Conservation (phyloP, 495 filamentous ascomycete genomes). For the Annulohypoxylon stygium region DNA sequence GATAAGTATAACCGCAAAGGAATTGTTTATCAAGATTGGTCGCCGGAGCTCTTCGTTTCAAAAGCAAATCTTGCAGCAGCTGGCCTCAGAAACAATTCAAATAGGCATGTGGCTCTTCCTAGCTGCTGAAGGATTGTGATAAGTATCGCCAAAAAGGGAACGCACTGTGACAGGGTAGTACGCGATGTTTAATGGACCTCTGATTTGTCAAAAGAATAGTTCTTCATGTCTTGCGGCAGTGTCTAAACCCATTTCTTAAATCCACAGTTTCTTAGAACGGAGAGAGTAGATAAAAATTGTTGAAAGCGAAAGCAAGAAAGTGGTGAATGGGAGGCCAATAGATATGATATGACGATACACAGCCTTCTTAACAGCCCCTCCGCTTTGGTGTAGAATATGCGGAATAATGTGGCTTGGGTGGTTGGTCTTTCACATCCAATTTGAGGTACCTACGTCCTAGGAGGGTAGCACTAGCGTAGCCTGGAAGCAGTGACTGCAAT, state of each 20-base stretch:
- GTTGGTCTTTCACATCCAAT: background rate
- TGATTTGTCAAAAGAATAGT: slow-evolving; percentile 8
- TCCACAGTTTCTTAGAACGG: background rate
- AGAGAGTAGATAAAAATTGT: slow-evolving; percentile 4
- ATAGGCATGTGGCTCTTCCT: slow-evolving; percentile 1
- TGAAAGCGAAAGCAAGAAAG: slow-evolving; percentile 14
- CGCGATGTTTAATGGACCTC: background rate
- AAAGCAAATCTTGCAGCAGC: slow-evolving; percentile 9
- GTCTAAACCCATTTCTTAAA: background rate
- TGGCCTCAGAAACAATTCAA: background rate
- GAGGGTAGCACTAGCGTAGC: background rate
- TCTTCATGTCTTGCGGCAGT: slow-evolving; percentile 6
- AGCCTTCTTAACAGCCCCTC: slow-evolving; percentile 35
- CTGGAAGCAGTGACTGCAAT: too few relatives aligned
- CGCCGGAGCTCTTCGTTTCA: slow-evolving; percentile 8
- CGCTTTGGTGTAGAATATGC: slow-evolving; percentile 3
- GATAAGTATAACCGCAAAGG: background rate
- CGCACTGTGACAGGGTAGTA: slow-evolving; percentile 39
- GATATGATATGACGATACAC: slow-evolving; percentile 12
- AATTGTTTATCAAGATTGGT: background rate
- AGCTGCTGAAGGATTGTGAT: slow-evolving; percentile 34
- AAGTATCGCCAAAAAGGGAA: slow-evolving; percentile 25
- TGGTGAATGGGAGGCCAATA: slow-evolving; percentile 8
- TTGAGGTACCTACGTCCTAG: background rate
- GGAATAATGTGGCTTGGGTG: slow-evolving; percentile 24